These are phyloP conservation scores for Agastache rugosa DNA, from an alignment of 257 asterid genomes.

Conservation along the genomic window DNA sequence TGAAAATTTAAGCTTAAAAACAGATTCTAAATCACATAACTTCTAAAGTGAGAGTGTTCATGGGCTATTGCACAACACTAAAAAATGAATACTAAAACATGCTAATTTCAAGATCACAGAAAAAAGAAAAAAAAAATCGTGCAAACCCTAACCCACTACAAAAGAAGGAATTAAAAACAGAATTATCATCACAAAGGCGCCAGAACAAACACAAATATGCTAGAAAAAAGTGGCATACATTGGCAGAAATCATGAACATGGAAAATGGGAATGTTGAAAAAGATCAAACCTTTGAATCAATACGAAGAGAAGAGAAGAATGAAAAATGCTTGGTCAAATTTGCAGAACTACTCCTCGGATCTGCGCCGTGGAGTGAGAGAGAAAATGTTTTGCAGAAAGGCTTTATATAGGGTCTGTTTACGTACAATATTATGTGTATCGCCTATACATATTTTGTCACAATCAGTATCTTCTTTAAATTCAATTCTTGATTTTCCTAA, in stretches of 20 bases:
- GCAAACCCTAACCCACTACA: neutral
- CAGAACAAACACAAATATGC: neutral
- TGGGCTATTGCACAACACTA: neutral
- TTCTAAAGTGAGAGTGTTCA: neutral
- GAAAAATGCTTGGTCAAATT: constrained; percentile 21
- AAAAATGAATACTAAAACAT: neutral
- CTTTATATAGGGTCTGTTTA: constrained; percentile 28
- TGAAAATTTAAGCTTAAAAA: neutral
- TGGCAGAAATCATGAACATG: neutral
- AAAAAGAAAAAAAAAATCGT: neutral
- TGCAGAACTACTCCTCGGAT: constrained; percentile 42
- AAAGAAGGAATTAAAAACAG: neutral
- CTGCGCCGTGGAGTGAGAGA: constrained; percentile 44
- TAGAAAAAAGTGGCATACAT: neutral
- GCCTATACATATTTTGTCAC: constrained; percentile 6
- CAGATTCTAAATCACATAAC: neutral
- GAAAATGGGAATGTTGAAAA: neutral
- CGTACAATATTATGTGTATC: neutral
- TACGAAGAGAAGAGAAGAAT: constrained; percentile 14
- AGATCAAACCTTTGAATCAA: constrained; percentile 41
- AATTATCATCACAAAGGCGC: neutral
- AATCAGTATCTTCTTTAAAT: neutral
- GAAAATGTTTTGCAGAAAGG: neutral
- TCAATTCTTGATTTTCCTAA: constrained; percentile 14
- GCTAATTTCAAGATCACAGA: constrained; percentile 11